Conservation (phyloP, 495 filamentous ascomycete species). For the Lasiosphaeriaceae sp. region DNA sequence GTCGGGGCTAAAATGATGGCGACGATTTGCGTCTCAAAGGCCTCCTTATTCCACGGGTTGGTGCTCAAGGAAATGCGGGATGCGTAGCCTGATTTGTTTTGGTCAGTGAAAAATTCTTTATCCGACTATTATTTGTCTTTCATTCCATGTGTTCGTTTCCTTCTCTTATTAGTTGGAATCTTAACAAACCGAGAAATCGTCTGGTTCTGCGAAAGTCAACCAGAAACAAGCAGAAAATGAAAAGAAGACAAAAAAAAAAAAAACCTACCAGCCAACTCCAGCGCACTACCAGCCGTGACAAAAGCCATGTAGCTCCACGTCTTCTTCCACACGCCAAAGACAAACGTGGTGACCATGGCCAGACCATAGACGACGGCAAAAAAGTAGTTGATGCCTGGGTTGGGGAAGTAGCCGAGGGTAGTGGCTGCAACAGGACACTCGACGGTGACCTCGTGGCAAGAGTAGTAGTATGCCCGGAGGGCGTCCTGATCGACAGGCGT, state of each 20-base stretch:
- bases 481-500: constrained; percentile 9
- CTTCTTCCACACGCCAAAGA: constrained; percentile 51
- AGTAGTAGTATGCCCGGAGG: constrained; percentile 25
- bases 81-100: constrained; percentile 50
- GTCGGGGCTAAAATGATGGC: constrained; percentile 64
- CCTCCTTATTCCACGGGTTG: constrained; percentile 57
- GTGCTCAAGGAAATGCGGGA: constrained; percentile 55
- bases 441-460: constrained; percentile 46
- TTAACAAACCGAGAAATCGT: too few species aligned
- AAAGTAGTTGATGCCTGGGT: constrained; percentile 58
- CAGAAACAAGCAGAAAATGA: too few species aligned
- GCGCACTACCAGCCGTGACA: constrained; percentile 43
- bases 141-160: too few species aligned
- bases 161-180: too few species aligned
- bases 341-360: constrained; percentile 42
- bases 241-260: not conserved
- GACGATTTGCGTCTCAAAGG: constrained; percentile 65
- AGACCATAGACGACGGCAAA: constrained; percentile 55
- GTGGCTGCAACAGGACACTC: constrained; percentile 57
- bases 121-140: too few species aligned
- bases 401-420: constrained; percentile 66
- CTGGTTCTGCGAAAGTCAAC: too few species aligned
- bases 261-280: constrained; percentile 34
- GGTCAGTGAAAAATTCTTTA: too few species aligned
- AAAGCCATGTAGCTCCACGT: constrained; percentile 60